Evolutionary conservation across 2,329 filamentous ascomycete species (phyloP), one percentile per base, ranked within the genome.

Genomic region (Penicillium sp.): DNA sequence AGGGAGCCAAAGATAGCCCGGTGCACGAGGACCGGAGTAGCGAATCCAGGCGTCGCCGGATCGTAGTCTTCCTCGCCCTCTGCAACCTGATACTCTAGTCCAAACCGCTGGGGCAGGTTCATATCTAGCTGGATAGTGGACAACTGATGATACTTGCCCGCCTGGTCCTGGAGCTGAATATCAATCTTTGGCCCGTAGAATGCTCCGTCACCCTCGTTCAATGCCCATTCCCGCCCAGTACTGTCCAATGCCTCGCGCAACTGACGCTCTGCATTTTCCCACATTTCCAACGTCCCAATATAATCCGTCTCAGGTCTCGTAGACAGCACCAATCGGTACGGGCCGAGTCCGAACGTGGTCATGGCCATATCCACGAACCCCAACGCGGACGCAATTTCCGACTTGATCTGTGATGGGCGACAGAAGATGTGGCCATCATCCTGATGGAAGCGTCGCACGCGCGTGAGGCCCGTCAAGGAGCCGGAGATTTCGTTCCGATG

Each of bases 151-250:
- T 93, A 90, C 72, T 94, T 96, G 7, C 91, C 91, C 70, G 91
- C 85, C 0, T 89, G 88, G 72, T 96, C 92, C 62, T 85, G 86
- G 49, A 96, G 78, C 42, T 96, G 87, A 48, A 96, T 90, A 71
- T 96, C 92, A 65, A 96, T 96, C 79, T 96, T 96, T 35, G 93
- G 92, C 0, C 93, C 92, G 71, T 96, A 96, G 72, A 96, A 96
- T 4, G 92, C 92, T 14, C 93, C 92, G 62, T 96, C 92, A 11
- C 91, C 92, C 69, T 89, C 84, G 64, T 93, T 94, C 59, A 94
- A 68, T 2, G 83, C 84, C 90, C 91, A 96, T 38, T 84, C 78
- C 68, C 87, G 85, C 10, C 88, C 89, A 14, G 84, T 87, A 28
- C 79, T 82, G 62, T 88, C 81, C 40, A 93, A 77, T 0, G 89